These are phyloP conservation scores for Plasmopara halstedii DNA, from an alignment of 352 stramenopile genomes.

Conservation along the genomic window DNA sequence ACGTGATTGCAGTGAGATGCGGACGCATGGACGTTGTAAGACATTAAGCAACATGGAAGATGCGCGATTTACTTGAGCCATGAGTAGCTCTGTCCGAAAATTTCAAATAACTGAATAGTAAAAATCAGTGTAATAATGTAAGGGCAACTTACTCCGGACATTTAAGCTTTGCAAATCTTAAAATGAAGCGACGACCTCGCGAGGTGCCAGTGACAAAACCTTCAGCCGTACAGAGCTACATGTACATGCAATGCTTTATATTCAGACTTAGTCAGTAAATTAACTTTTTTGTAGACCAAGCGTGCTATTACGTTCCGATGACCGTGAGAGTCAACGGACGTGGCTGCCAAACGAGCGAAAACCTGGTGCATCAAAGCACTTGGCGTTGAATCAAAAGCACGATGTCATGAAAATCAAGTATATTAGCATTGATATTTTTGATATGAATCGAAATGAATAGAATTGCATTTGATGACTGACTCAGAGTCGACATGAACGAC, in stretches of 20 bases:
- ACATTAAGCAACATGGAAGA: conserved; percentile 19
- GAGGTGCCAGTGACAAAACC: conserved; percentile 53
- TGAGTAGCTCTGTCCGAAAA: not conserved
- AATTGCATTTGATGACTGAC: not conserved
- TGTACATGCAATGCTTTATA: conserved; percentile 24
- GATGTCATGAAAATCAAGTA: conserved; percentile 26
- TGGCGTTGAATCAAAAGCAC: conserved; percentile 9
- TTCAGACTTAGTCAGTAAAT: too few relatives aligned
- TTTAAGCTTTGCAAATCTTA: conserved; percentile 1
- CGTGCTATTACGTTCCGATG: conserved; percentile 18
- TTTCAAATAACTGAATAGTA: not conserved
- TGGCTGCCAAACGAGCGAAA: conserved; percentile 50
- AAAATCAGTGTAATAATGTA: not conserved
- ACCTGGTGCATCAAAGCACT: conserved; percentile 51
- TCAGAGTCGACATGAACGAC: conserved; percentile 27
- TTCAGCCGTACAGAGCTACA: conserved; percentile 44
- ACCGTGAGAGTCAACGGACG: conserved; percentile 8
- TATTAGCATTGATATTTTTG: not conserved
- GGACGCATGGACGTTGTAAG: conserved; percentile 20
- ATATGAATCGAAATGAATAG: not conserved
- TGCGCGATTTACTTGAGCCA: conserved; percentile 3
- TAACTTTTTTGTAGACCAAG: conserved; percentile 7
- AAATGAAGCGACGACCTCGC: conserved; percentile 24
- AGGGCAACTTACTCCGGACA: not conserved
- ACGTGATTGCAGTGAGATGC: conserved; percentile 6